Conservation (phyloP, 225 moss, liverwort and hornwort species). For the Marchantia paleacea region DNA sequence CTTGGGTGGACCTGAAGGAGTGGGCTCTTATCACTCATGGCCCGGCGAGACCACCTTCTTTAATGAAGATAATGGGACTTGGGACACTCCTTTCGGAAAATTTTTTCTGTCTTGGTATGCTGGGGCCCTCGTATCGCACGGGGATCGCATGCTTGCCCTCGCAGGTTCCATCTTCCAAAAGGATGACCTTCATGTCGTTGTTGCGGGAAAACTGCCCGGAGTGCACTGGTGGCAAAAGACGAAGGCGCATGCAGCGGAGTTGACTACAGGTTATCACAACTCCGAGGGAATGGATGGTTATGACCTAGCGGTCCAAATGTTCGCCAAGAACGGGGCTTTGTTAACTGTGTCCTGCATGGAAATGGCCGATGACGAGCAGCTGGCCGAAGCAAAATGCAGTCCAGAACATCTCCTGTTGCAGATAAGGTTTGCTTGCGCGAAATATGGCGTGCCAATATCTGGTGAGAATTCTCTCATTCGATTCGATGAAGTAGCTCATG, state of each 20-base stretch:
- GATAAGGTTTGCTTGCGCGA: conserved; percentile 29
- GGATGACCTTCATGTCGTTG: conserved; percentile 20
- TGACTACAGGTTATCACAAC: conserved; percentile 71
- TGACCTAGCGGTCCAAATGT: conserved; percentile 58
- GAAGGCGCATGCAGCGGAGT: conserved; percentile 63
- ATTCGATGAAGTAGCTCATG: conserved; percentile 28
- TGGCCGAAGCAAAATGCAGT: conserved; percentile 31
- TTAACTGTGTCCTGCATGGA: conserved; percentile 33
- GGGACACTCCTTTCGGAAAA: conserved; percentile 45
- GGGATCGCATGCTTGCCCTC: conserved; percentile 52
- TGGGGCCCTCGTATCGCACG: conserved; percentile 54
- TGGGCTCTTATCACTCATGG: conserved; percentile 33
- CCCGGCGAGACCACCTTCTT: conserved; percentile 37
- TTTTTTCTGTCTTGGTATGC: conserved; percentile 74
- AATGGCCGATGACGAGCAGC: conserved; percentile 35
- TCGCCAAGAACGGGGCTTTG: conserved; percentile 43
- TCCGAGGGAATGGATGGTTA: conserved; percentile 55
- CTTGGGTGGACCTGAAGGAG: conserved; percentile 30
- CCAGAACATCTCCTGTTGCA: conserved; percentile 31
- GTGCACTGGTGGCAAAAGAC: conserved; percentile 75
- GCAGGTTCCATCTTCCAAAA: conserved; percentile 35
- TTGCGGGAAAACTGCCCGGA: conserved; percentile 60
- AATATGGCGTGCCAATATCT: conserved; percentile 34
- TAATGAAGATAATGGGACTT: conserved; percentile 25
- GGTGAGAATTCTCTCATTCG: conserved; percentile 36